These are phyloP conservation scores for Chrysosphaeria jannelii DNA, from an alignment of 2,329 filamentous ascomycete species.

Conservation along the genomic window DNA sequence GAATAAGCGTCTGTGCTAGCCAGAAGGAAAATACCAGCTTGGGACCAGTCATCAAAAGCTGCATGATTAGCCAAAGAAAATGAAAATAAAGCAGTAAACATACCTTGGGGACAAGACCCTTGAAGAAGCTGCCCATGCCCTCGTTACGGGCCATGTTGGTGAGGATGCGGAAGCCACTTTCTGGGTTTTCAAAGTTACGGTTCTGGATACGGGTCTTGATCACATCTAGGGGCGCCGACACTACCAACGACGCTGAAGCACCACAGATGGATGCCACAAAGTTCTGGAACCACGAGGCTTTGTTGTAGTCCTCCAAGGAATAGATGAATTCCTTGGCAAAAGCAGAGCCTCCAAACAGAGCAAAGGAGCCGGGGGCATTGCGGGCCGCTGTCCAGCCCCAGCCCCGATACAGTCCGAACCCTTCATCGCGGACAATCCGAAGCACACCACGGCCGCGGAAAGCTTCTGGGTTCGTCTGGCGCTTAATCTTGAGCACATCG, in stretches of 20 bases:
- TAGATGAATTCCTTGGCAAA: slow-evolving; percentile 95
- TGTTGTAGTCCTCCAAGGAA: slow-evolving; percentile 77
- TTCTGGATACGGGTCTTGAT: slow-evolving; percentile 98
- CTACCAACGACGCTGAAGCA: slow-evolving; percentile 78
- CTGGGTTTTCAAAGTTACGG: slow-evolving; percentile 92
- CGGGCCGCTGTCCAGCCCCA: slow-evolving; percentile 94
- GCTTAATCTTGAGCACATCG: slow-evolving; percentile 97
- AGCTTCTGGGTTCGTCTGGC: slow-evolving; percentile 94
- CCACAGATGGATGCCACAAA: slow-evolving; percentile 89
- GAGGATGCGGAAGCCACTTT: slow-evolving; percentile 76
- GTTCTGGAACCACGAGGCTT: slow-evolving; percentile 81
- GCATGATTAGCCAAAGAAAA: background rate
- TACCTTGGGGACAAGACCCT: slow-evolving; percentile 79
- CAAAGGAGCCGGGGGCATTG: slow-evolving; percentile 90
- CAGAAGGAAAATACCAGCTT: slow-evolving; percentile 99
- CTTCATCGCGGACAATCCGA: slow-evolving; percentile 74
- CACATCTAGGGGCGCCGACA: slow-evolving; percentile 87
- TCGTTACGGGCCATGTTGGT: slow-evolving; percentile 83
- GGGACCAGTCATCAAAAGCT: slow-evolving; percentile 92
- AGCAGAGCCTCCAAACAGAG: slow-evolving; percentile 87
- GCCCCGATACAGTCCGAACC: slow-evolving; percentile 81
- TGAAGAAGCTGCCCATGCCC: slow-evolving; percentile 73
- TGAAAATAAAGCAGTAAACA: slow-evolving; percentile 4
- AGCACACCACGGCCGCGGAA: slow-evolving; percentile 83
- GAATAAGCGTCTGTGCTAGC: slow-evolving; percentile 94